Evolutionary conservation across 2,329 filamentous ascomycete genomes (phyloP).

Genomic region (Clarireedia homoeocarpa): DNA sequence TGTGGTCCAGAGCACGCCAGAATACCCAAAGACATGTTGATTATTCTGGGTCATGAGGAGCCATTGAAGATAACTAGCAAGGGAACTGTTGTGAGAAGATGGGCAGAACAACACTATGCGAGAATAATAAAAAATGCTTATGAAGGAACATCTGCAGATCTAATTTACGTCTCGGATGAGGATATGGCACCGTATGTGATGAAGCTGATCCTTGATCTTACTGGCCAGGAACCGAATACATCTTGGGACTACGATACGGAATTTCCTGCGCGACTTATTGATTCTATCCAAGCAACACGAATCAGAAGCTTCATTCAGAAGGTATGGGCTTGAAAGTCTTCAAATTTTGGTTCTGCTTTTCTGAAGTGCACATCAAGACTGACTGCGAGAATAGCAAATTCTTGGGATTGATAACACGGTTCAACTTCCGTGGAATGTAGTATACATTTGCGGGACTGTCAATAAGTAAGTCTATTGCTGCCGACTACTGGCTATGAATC

Average conservation of each 20-base stretch:
- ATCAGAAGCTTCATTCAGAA: constrained; percentile 15
- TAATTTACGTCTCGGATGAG: neutral
- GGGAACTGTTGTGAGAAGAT: constrained; percentile 38
- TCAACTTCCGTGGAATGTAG: constrained; percentile 45
- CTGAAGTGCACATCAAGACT: neutral
- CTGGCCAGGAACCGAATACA: constrained; percentile 24
- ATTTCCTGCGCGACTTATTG: constrained; percentile 50
- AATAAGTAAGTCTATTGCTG: constrained; percentile 16
- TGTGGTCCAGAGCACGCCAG: neutral
- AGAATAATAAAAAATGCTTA: neutral
- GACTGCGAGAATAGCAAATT: neutral
- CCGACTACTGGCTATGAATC: neutral
- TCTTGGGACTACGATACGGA: constrained; percentile 34
- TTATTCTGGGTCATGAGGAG: neutral
- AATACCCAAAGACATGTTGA: constrained; percentile 2
- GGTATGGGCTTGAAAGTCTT: neutral
- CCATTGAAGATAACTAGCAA: constrained; percentile 51
- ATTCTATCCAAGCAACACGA: constrained; percentile 36
- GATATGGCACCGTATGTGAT: constrained; percentile 22
- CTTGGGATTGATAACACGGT: neutral
- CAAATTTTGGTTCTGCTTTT: neutral
- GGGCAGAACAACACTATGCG: neutral
- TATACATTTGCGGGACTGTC: constrained; percentile 53
- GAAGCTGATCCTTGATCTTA: constrained; percentile 28
- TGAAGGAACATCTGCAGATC: neutral